Base-by-base conservation (phyloP, 1,284 basidiomycete genomes). In the Pseudomicrostroma phylloplanum region DNA sequence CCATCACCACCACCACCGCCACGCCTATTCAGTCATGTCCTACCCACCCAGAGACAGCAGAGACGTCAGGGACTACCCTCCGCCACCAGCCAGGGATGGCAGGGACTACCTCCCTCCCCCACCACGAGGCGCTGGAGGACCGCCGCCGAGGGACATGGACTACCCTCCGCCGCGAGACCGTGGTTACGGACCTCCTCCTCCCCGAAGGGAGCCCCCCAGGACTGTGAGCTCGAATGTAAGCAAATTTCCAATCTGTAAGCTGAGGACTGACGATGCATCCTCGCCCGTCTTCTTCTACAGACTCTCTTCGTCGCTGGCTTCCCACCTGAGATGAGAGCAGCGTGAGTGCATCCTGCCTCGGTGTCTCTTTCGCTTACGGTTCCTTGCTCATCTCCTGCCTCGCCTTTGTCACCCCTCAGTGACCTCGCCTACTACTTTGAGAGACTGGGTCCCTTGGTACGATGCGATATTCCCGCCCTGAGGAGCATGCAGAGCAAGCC, bases 371-470 rank as follows among this genome's bases (percentile, higher is more conserved):
- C 41, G 21, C 21, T 4, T n/a, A 3, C 21, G 43, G 21, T 4
- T 4, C 43, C 12, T 21, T 21, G 15, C 17, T 48, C 6, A 17
- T 48, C 43, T 48, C 6, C 43, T 48, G 43, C 43, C 15, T 48
- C 15, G 4, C 12, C 6, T 21, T 21, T 13, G 17, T 12, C 17
- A 48, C 12, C 15, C 43, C 15, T n/a, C 43, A 48, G 73, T 59
- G 73, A 76, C 25, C 69, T 76, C 0, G 73, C 72, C 1, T 72
- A 72, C 64, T 72, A 76, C 54, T 76, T 76, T 41, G 73, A 76
- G 59, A 61, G 60, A 53, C 57, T 72, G 64, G 73, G 73, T 6
- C 70, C 67, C 1, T 53, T 76, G 39, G 65, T 76, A 9, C 73
- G 73, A 21, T 76, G 73, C 63, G 73, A 76, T 56, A 76, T 76